phyloP scores from a whole-genome alignment of 2,329 filamentous ascomycete genomes.

The Calycina herbarum region DNA sequence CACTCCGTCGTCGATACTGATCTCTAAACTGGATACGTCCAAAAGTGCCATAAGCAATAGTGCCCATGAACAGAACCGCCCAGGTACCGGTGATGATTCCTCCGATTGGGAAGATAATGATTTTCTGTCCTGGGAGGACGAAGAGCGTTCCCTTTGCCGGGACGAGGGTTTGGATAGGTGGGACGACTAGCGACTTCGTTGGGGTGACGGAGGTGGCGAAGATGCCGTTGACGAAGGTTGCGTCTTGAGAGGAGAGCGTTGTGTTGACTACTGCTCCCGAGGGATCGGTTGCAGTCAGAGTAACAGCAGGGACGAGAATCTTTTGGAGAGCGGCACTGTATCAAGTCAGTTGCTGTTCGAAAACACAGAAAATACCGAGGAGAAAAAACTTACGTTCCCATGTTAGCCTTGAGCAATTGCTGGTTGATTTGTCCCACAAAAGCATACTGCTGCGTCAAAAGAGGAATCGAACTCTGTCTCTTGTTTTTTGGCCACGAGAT shows the following conservation, averaged over 20 bases:
- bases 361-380: too few species aligned
- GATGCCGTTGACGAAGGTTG: conserved; percentile 64
- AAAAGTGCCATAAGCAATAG: conserved; percentile 64
- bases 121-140: conserved; percentile 65
- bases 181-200: conserved; percentile 33
- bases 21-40: conserved; percentile 67
- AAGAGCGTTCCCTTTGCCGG: conserved; percentile 52
- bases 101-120: conserved; percentile 70
- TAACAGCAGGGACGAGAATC: conserved; percentile 67
- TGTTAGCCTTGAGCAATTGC: conserved; percentile 51
- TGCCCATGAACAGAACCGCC: conserved; percentile 55
- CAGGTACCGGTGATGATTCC: conserved; percentile 66
- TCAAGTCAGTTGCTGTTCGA: conserved; percentile 30
- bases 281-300: conserved; percentile 58
- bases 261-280: conserved; percentile 56
- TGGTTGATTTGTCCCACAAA: conserved; percentile 69
- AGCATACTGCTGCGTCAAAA: conserved; percentile 62
- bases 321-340: conserved; percentile 49
- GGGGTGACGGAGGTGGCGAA: conserved; percentile 51
- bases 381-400: conserved; percentile 57
- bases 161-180: conserved; percentile 37
- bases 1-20: conserved; percentile 56
- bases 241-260: conserved; percentile 68
- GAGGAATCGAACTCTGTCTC: conserved; percentile 31
- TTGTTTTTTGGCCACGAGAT: conserved; percentile 32